Percentiles rank a stretch among this genome's conserved stretches.
Conservation (phyloP, 768 basidiomycete genomes). For the Leucocoprinus sp. region DNA sequence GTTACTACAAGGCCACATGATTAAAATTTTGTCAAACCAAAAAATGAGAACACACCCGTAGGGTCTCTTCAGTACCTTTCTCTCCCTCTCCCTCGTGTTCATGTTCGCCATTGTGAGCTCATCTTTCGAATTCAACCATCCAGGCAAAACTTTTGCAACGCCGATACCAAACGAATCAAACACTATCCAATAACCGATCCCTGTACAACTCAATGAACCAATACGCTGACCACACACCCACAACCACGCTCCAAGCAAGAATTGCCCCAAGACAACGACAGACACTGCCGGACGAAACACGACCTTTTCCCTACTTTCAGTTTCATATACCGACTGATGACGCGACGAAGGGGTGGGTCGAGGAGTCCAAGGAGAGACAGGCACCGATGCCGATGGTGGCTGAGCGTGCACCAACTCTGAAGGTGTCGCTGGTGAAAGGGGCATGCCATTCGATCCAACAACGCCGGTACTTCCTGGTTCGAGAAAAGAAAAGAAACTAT, state of each 20-base stretch:
- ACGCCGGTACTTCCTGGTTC: slow-evolving; percentile 49
- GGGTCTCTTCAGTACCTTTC: slow-evolving; percentile 54
- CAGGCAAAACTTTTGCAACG: slow-evolving; percentile 37
- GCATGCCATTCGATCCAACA: slow-evolving; percentile 8
- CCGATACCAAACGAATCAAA: slow-evolving; percentile 86
- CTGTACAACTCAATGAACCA: slow-evolving; percentile 82
- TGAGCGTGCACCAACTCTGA: slow-evolving; percentile 42
- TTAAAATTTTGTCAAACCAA: slow-evolving; percentile 8
- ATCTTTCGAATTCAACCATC: slow-evolving; percentile 28
- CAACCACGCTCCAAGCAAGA: slow-evolving; percentile 60
- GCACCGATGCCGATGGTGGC: slow-evolving; percentile 50
- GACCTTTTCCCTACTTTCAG: slow-evolving; percentile 12
- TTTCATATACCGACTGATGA: background rate
- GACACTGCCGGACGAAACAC: slow-evolving; percentile 18
- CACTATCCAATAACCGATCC: slow-evolving; percentile 92
- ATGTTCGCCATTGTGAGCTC: slow-evolving; percentile 14
- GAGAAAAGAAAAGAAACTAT: slow-evolving; percentile 94
- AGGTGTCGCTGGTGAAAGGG: background rate
- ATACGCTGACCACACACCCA: slow-evolving; percentile 89
- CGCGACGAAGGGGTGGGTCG: slow-evolving; percentile 27
- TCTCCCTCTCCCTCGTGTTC: slow-evolving; percentile 19
- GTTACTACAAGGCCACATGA: slow-evolving; percentile 36
- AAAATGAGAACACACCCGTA: slow-evolving; percentile 23
- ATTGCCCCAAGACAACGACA: slow-evolving; percentile 34
- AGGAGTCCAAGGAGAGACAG: slow-evolving; percentile 62